Conservation (phyloP, 345 rosid genomes). For the Syzygium jambos region DNA sequence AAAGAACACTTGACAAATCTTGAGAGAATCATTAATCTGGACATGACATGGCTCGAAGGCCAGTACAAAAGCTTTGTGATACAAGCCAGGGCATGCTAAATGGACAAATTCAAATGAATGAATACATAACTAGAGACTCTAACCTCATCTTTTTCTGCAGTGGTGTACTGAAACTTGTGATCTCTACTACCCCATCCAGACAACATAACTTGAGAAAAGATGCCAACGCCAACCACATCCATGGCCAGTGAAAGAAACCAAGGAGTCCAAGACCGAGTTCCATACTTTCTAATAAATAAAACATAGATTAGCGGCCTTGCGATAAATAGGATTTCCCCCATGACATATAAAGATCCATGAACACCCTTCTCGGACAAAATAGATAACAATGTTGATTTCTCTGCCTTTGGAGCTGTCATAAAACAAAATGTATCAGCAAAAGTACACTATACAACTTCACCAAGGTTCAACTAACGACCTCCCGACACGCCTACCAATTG, state of each 20-base stretch:
- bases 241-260: constrained; percentile 79
- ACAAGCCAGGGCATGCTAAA: background rate
- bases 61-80: background rate
- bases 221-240: constrained; percentile 49
- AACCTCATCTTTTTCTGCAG: constrained; percentile 71
- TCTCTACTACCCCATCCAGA: constrained; percentile 24
- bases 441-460: background rate
- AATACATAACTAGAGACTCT: constrained; percentile 4
- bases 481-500: constrained; percentile 21
- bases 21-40: background rate
- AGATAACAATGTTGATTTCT: constrained; percentile 36
- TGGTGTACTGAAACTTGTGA: constrained; percentile 33
- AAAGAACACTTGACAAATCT: background rate
- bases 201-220: constrained; percentile 34
- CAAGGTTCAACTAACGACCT: background rate
- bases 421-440: background rate
- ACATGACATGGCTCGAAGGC: background rate
- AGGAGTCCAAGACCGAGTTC: constrained; percentile 83
- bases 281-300: constrained; percentile 67
- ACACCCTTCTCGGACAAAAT: constrained; percentile 65
- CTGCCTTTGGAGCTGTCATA: constrained; percentile 26
- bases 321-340: constrained; percentile 68
- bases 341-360: constrained; percentile 46
- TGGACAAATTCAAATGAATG: background rate
- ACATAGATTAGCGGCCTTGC: constrained; percentile 92